Evolutionary conservation across 306 rosid genomes (phyloP), one percentile per base, ranked within the genome.

Genomic region (Ziziphus jujuba): DNA sequence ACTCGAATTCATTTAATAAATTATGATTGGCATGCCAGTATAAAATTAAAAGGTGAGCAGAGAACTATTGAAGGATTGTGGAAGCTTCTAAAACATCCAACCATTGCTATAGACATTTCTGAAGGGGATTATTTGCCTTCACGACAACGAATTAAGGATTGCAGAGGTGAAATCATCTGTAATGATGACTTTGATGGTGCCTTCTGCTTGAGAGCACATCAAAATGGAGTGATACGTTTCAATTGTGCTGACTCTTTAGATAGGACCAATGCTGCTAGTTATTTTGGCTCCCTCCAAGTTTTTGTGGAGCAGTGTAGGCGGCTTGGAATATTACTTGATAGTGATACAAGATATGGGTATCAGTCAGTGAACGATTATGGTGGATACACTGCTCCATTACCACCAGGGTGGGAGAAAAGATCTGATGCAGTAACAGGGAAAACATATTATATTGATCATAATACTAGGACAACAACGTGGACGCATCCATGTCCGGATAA

Each of bases 221-320:
- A 95, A 88, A 95, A 90, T 84, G 99, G 99, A 73, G 85, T 89
- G 38, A 55, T 88, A 70, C 97, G 97, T 65, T 90, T 85, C 79
- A 95, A 95, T 82, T 95, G 99, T 84, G 99, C 99, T 0, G 99
- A 95, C 84, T 95, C 99, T 71, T 82, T 95, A 80, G 99, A 95
- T 79, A 87, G 99, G 83, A 95, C 99, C 56, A 95, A 95, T 85
- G 99, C 99, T 66, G 99, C 99, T 77, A 95, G 99, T 78, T 95
- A 73, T 79, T 95, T 95, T 81, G 97, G 96, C 57, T 76, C 89
- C 74, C 99, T 95, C 73, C 97, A 95, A 79, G 97, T 84, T 68
- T 95, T 95, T 66, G 84, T 77, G 67, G 99, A 95, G 89, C 99
- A 95, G 83, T 95, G 99, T 77, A 90, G 99, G 85, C 84, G 99